These are phyloP conservation scores for Lizonia empirigonia DNA, from an alignment of 2,329 filamentous ascomycete genomes.

Conservation along the genomic window DNA sequence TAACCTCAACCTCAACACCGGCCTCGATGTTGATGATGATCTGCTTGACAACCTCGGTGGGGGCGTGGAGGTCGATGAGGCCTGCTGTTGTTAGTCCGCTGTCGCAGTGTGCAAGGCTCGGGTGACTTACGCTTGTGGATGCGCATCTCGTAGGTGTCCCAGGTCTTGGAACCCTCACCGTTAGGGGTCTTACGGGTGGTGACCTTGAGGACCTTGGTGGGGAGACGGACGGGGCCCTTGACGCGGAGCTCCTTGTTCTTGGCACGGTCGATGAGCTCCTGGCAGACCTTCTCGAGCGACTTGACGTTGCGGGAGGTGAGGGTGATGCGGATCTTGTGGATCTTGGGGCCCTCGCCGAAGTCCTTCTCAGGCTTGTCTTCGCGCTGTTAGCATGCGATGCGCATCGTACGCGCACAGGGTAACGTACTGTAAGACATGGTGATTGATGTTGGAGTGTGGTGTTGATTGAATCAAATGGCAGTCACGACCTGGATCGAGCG, in stretches of 20 bases:
- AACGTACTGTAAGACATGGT: slow-evolving; percentile 46
- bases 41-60: slow-evolving; percentile 96
- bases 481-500: slow-evolving; percentile 56
- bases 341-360: slow-evolving; percentile 90
- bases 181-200: slow-evolving; percentile 98
- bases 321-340: slow-evolving; percentile 98
- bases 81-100: slow-evolving; percentile 18
- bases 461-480: slow-evolving; percentile 42
- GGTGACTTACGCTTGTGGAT: slow-evolving; percentile 80
- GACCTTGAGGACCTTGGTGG: slow-evolving; percentile 96
- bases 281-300: slow-evolving; percentile 87
- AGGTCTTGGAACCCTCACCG: slow-evolving; percentile 99
- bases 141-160: slow-evolving; percentile 98
- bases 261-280: slow-evolving; percentile 97
- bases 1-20: slow-evolving; percentile 91
- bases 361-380: slow-evolving; percentile 86
- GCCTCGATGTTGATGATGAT: slow-evolving; percentile 97
- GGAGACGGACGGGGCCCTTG: slow-evolving; percentile 97
- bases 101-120: not conserved
- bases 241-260: slow-evolving; percentile 98
- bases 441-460: slow-evolving; percentile 29
- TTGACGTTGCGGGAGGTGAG: slow-evolving; percentile 93
- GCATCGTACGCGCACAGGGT: not conserved
- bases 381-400: slow-evolving; percentile 20
- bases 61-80: slow-evolving; percentile 96